Conservation (phyloP, 2,329 filamentous ascomycete species). For the Hymenoscyphus fraxineus region DNA sequence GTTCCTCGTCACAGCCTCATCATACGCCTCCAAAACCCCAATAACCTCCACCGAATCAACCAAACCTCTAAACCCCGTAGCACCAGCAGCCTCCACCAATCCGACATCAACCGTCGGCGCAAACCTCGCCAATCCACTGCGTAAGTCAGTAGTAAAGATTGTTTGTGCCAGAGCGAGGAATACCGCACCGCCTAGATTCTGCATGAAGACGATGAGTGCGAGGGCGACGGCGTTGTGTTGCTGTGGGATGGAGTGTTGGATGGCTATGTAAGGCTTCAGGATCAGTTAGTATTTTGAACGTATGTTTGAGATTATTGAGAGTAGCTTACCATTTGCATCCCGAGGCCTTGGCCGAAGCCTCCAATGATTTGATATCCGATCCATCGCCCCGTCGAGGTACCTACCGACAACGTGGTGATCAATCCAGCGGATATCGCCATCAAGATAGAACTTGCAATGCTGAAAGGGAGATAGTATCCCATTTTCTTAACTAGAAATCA, state of each 20-base stretch:
- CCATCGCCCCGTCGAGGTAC: constrained; percentile 16
- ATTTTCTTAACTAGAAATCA: constrained; percentile 36
- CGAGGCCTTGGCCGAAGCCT: constrained; percentile 15
- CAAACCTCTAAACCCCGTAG: constrained; percentile 37
- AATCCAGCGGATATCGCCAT: constrained; percentile 33
- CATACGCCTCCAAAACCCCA: constrained; percentile 41
- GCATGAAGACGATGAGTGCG: constrained; percentile 35
- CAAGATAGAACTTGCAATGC: constrained; percentile 30
- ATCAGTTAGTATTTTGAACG: not conserved
- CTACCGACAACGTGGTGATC: constrained; percentile 29
- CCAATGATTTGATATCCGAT: constrained; percentile 22
- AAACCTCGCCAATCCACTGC: constrained; percentile 31
- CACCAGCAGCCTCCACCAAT: constrained; percentile 39
- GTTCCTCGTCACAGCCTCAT: constrained; percentile 36
- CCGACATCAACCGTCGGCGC: constrained; percentile 35
- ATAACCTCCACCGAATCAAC: constrained; percentile 32
- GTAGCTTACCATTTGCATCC: constrained; percentile 26
- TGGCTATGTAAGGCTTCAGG: constrained; percentile 14
- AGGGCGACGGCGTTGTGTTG: constrained; percentile 32
- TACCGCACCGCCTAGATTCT: constrained; percentile 31
- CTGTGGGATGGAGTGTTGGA: not conserved
- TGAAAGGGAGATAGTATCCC: constrained; percentile 33
- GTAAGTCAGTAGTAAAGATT: constrained; percentile 28
- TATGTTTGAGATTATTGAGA: not conserved
- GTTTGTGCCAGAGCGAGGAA: constrained; percentile 27